Evolutionary conservation across 495 filamentous ascomycete species (phyloP).

Genomic region (Penicillium coprophilum): DNA sequence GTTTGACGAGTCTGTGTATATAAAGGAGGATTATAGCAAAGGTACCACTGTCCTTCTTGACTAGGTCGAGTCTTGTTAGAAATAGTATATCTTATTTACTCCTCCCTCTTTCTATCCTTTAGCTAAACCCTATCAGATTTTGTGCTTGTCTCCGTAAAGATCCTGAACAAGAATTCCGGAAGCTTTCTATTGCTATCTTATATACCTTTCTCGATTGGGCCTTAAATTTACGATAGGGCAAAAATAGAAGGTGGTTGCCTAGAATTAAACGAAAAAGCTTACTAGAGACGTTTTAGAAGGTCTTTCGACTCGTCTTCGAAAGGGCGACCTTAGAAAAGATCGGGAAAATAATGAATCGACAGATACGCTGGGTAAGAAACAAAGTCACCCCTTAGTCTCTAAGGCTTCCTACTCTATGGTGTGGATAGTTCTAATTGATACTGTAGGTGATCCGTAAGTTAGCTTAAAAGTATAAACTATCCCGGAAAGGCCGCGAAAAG

Average conservation of each 20-base stretch:
- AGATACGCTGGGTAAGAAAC: conserved; percentile 27
- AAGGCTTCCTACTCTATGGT: conserved; percentile 13
- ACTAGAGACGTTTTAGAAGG: conserved; percentile 32
- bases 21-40: background rate
- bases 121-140: conserved; percentile 23
- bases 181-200: conserved; percentile 23
- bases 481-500: conserved; percentile 25
- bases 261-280: conserved; percentile 27
- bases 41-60: background rate
- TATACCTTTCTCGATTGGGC: conserved; percentile 35
- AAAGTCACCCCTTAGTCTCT: conserved; percentile 12
- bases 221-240: conserved; percentile 30
- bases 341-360: conserved; percentile 21
- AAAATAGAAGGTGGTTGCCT: conserved; percentile 27
- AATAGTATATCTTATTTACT: conserved; percentile 10
- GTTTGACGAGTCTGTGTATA: background rate
- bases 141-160: conserved; percentile 28
- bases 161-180: conserved; percentile 19
- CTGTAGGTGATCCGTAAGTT: conserved; percentile 23
- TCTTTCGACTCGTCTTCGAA: conserved; percentile 31
- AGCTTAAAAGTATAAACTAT: conserved; percentile 26
- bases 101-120: conserved; percentile 5
- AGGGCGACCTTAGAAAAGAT: conserved; percentile 27
- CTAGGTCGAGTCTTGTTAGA: conserved; percentile 2
- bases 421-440: conserved; percentile 14